Evolutionary conservation across 805 yeast genomes (phyloP).

Genomic region (Wickerhamomyces ciferrii): DNA sequence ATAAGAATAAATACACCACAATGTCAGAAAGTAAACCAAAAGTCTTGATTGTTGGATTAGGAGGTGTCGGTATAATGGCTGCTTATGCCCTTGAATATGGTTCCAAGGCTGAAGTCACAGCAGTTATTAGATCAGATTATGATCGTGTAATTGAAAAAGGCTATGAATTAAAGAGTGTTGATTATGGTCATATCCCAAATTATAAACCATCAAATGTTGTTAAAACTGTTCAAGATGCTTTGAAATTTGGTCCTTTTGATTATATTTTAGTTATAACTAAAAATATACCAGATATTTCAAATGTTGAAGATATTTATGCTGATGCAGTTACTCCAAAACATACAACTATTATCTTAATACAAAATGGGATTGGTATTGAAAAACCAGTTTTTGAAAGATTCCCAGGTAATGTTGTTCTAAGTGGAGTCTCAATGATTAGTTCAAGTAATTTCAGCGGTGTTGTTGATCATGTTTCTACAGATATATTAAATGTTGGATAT

Average conservation of each 20-base stretch:
- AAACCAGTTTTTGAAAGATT: constrained; percentile 42
- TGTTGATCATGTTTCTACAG: constrained; percentile 42
- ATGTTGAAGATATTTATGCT: constrained; percentile 43
- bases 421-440: constrained; percentile 61
- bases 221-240: constrained; percentile 37
- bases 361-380: constrained; percentile 62
- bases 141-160: constrained; percentile 43
- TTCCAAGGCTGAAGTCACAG: constrained; percentile 44
- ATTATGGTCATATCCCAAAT: constrained; percentile 44
- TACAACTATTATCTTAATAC: constrained; percentile 49
- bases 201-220: constrained; percentile 45
- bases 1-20: background rate
- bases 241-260: constrained; percentile 36
- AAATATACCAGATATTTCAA: constrained; percentile 58
- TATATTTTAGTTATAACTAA: constrained; percentile 58
- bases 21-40: constrained; percentile 11
- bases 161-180: constrained; percentile 49
- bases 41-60: constrained; percentile 64
- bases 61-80: constrained; percentile 76
- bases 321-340: constrained; percentile 44
- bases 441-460: constrained; percentile 42
- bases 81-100: constrained; percentile 53
- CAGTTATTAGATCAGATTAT: constrained; percentile 59
- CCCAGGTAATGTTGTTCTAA: constrained; percentile 46
- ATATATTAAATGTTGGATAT: constrained; percentile 40